Base-by-base conservation (phyloP, 1,139 yeast species). In the Pneumocystis jirovecii region DNA sequence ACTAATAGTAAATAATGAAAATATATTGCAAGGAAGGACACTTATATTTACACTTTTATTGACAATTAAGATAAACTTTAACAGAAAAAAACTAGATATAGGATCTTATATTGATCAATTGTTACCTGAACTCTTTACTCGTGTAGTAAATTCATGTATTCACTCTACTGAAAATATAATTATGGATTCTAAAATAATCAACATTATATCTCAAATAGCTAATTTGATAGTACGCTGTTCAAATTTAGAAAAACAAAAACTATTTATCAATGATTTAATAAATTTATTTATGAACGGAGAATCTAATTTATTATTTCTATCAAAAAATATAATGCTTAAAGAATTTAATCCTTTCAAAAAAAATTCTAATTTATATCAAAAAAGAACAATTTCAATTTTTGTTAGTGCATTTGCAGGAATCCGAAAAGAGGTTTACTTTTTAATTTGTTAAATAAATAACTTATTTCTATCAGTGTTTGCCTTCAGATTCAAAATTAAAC, bases 1-100 rank as follows among this genome's bases (percentile, higher is more conserved):
- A 65, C 67, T 10, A 44, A 69, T 45, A 64, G 65, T 50, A 3
- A 25, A 50, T 50, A 10, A 50, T 29, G 21, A 15, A 25, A 50
- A 50, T 25, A 50, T 50, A 50, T 21, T 50, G 5, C 31, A 25
- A 21, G 57, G 57, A 12, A 50, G 57, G 25, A 29, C 57, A 25
- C 57, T 50, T 50, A 50, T 50, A 17, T 50, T 50, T 10, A 63
- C 70, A 1, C 64, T 69, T n/a, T 61, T 67, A 34, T 63, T 67
- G 6, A 70, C 65, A 8, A 62, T 69, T 45, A 66, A 64, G 57
- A 63, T 63, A 7, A 64, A 65, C 21, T 56, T 72, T 6, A 68
- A 66, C 21, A 73, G 70, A 29, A 71, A 73, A 37, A 73, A 76
- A 1, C 72, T 81, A 61, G 72, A 72, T 0, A 70, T 80, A 15